Evolutionary conservation across 805 yeast genomes (phyloP).

Genomic region (Teunomyces barrocoloradensis): DNA sequence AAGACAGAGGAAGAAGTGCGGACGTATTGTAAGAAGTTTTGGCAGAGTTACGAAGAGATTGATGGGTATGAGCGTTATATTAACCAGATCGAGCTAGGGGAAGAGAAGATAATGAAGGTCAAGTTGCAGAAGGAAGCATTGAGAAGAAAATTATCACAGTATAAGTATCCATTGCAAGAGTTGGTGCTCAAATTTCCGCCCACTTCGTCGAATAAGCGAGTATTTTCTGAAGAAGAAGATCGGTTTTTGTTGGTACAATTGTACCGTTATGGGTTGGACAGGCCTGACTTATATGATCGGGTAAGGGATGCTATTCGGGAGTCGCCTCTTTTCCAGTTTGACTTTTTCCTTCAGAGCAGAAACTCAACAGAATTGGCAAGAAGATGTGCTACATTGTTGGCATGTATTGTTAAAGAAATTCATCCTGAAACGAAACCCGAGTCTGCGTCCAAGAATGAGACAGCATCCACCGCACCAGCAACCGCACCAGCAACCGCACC

Average conservation of each 20-base stretch:
- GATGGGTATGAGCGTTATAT: constrained; percentile 88
- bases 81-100: constrained; percentile 82
- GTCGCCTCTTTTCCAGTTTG: constrained; percentile 78
- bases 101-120: constrained; percentile 67
- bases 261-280: constrained; percentile 76
- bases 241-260: constrained; percentile 79
- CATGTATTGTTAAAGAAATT: constrained; percentile 68
- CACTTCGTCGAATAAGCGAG: constrained; percentile 55
- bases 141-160: constrained; percentile 68
- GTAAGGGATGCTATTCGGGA: constrained; percentile 72
- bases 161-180: constrained; percentile 77
- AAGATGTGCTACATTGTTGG: constrained; percentile 75
- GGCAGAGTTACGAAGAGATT: constrained; percentile 74
- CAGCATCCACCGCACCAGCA: not conserved
- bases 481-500: constrained; percentile 2
- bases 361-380: constrained; percentile 75
- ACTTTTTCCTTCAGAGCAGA: constrained; percentile 82
- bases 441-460: constrained; percentile 5
- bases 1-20: constrained; percentile 78
- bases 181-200: constrained; percentile 71
- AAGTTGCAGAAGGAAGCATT: constrained; percentile 76
- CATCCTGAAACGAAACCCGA: constrained; percentile 10
- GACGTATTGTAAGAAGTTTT: constrained; percentile 75
- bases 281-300: constrained; percentile 73
- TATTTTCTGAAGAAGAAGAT: constrained; percentile 87